A percentile compares a stretch with the other conserved stretches of the same genome.
Evolutionary conservation across 148 eudicot species (phyloP).

Genomic region (Pharnaceum exiguum): DNA sequence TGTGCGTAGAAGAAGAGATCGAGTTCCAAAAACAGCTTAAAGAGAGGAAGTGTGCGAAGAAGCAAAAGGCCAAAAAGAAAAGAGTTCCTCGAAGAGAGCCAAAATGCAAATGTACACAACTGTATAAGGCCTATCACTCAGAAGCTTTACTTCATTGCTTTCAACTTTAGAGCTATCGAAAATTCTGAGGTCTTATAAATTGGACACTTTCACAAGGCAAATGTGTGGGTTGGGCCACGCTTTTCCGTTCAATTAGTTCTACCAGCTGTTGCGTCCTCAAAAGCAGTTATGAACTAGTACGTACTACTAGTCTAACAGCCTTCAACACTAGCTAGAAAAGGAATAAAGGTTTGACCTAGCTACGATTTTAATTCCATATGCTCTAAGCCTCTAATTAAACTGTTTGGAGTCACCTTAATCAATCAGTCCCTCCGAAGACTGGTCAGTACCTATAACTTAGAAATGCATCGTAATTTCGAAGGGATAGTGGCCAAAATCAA

Average conservation of each 20-base stretch:
- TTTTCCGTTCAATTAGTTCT: neutral
- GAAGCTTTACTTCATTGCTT: conserved; percentile 9
- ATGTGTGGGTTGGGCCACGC: conserved; percentile 20
- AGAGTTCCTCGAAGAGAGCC: conserved; percentile 11
- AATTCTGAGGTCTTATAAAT: neutral
- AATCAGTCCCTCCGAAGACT: too few species aligned
- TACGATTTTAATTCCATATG: neutral
- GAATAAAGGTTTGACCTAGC: conserved; percentile 26
- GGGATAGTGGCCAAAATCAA: too few species aligned
- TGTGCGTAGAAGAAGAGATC: neutral
- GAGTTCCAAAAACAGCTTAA: neutral
- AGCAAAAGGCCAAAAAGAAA: conserved; percentile 24
- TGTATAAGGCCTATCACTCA: neutral
- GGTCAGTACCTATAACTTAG: too few species aligned
- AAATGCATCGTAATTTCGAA: too few species aligned
- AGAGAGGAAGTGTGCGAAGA: conserved; percentile 15
- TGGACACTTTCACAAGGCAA: conserved; percentile 27
- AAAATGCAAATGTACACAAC: conserved; percentile 10
- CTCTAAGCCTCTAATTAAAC: neutral
- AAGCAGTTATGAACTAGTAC: conserved; percentile 13
- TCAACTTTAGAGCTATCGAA: conserved; percentile 2
- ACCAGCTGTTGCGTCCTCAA: conserved; percentile 9
- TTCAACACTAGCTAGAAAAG: neutral
- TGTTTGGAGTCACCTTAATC: too few species aligned
- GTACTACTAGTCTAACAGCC: neutral